These are phyloP conservation scores for Hordeum pubiflorum DNA, from an alignment of 202 grass and related monocot genomes.

Conservation along the genomic window DNA sequence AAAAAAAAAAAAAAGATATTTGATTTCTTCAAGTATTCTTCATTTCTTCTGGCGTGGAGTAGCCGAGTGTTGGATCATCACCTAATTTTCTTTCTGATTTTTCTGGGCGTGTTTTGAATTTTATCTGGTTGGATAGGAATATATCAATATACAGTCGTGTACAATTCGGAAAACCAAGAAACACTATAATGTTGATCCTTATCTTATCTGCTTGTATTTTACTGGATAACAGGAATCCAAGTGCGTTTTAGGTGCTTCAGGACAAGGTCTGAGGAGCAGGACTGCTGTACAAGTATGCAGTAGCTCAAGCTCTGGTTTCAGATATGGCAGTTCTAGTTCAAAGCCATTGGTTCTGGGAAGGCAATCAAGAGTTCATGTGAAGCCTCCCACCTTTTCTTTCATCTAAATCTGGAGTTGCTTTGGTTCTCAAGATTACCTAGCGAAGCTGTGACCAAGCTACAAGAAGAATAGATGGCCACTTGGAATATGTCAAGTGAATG, in stretches of 20 bases:
- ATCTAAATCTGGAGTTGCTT: constrained; percentile 28
- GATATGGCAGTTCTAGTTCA: constrained; percentile 19
- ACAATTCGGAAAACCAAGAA: constrained; percentile 8
- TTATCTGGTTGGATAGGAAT: not conserved
- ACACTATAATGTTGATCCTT: not conserved
- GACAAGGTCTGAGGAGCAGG: constrained; percentile 29
- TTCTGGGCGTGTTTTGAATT: not conserved
- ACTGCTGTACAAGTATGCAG: constrained; percentile 37
- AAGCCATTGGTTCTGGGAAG: constrained; percentile 29
- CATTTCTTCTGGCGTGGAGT: not conserved
- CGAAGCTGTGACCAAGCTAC: not conserved
- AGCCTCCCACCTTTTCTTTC: constrained; percentile 12
- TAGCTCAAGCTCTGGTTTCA: constrained; percentile 24
- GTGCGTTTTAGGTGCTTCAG: constrained; percentile 34
- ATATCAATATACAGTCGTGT: not conserved
- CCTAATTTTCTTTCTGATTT: not conserved
- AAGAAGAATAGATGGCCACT: constrained; percentile 16
- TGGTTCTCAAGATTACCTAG: not conserved
- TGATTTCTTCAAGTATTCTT: constrained; percentile 4
- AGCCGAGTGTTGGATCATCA: not conserved
- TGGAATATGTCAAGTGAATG: constrained; percentile 1
- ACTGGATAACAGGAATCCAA: constrained; percentile 42
- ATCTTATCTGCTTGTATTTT: constrained; percentile 14
- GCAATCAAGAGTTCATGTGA: constrained; percentile 30
- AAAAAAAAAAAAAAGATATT: too few relatives aligned